Conservation (phyloP, 352 stramenopile species). For the Phytophthora vignae region DNA sequence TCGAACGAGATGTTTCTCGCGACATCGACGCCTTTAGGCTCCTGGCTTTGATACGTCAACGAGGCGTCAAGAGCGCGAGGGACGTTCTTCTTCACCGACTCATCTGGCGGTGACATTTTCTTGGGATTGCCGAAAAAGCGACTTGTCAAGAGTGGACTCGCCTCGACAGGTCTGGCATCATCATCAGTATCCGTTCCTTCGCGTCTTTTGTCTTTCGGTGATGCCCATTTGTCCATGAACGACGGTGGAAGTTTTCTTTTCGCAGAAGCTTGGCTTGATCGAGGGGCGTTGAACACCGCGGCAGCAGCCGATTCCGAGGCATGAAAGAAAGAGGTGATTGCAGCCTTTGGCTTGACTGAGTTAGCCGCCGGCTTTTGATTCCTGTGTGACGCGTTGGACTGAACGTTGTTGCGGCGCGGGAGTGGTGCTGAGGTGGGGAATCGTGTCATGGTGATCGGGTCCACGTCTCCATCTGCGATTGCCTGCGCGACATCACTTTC, state of each 20-base stretch:
- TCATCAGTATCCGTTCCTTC: slow-evolving; percentile 3
- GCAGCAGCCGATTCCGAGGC: slow-evolving; percentile 26
- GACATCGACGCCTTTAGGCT: slow-evolving; percentile 53
- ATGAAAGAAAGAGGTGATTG: slow-evolving; percentile 36
- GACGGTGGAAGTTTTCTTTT: slow-evolving; percentile 38
- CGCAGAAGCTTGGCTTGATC: slow-evolving; percentile 9
- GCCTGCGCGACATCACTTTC: slow-evolving; percentile 46
- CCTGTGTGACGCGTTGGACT: slow-evolving; percentile 1
- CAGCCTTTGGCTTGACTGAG: slow-evolving; percentile 16
- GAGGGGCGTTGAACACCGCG: slow-evolving; percentile 26
- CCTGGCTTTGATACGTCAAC: slow-evolving; percentile 66
- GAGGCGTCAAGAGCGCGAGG: slow-evolving; percentile 12
- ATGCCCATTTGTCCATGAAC: slow-evolving; percentile 33
- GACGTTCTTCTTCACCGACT: slow-evolving; percentile 37
- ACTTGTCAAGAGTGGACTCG: slow-evolving; percentile 42
- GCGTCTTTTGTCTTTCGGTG: not conserved
- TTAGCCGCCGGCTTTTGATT: not conserved
- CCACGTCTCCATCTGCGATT: slow-evolving; percentile 78
- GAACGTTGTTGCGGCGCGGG: slow-evolving; percentile 4
- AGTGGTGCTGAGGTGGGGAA: slow-evolving; percentile 39
- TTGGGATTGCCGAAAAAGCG: slow-evolving; percentile 51
- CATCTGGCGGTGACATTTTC: slow-evolving; percentile 39
- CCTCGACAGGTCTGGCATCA: not conserved
- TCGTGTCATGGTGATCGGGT: slow-evolving; percentile 65
- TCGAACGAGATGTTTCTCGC: slow-evolving; percentile 64